These are phyloP conservation scores for Hypoxylon perforatum DNA, from an alignment of 495 filamentous ascomycete species.

Conservation along the genomic window DNA sequence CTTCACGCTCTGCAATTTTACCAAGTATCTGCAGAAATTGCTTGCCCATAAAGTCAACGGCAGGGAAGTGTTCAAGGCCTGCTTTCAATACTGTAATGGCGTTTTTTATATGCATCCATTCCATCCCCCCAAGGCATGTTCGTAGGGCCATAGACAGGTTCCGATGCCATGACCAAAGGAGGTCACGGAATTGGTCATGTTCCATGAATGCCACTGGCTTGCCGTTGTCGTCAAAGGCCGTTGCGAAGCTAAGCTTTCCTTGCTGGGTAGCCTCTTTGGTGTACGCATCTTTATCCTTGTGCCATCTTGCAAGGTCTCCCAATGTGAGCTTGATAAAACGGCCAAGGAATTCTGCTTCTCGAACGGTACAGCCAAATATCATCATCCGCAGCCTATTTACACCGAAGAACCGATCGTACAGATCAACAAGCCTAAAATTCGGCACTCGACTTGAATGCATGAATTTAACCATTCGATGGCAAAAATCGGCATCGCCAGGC, in stretches of 20 bases:
- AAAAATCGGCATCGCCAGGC: conserved; percentile 85
- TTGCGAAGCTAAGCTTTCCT: conserved; percentile 66
- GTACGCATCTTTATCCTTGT: conserved; percentile 77
- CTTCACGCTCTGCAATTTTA: conserved; percentile 78
- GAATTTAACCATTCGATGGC: conserved; percentile 83
- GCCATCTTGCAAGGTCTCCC: conserved; percentile 83
- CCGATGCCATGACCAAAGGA: conserved; percentile 91
- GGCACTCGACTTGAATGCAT: conserved; percentile 83
- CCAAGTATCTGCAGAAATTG: conserved; percentile 75
- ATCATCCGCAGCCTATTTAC: conserved; percentile 80
- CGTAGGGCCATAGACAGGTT: conserved; percentile 79
- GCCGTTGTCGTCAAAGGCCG: conserved; percentile 70
- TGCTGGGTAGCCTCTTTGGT: conserved; percentile 77
- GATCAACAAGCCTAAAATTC: conserved; percentile 85
- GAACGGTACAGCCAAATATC: conserved; percentile 86
- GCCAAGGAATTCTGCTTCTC: conserved; percentile 90
- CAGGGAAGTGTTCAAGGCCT: conserved; percentile 82
- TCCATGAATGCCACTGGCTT: conserved; percentile 75
- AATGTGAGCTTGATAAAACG: conserved; percentile 86
- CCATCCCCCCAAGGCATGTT: conserved; percentile 77
- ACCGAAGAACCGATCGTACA: conserved; percentile 86
- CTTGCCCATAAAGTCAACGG: conserved; percentile 86
- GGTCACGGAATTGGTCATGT: conserved; percentile 84
- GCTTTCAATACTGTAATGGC: conserved; percentile 90
- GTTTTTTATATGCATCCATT: conserved; percentile 99